Evolutionary conservation across 371 early-diverging fungal species (phyloP).

Genomic region (Actinomortierella ambigua): DNA sequence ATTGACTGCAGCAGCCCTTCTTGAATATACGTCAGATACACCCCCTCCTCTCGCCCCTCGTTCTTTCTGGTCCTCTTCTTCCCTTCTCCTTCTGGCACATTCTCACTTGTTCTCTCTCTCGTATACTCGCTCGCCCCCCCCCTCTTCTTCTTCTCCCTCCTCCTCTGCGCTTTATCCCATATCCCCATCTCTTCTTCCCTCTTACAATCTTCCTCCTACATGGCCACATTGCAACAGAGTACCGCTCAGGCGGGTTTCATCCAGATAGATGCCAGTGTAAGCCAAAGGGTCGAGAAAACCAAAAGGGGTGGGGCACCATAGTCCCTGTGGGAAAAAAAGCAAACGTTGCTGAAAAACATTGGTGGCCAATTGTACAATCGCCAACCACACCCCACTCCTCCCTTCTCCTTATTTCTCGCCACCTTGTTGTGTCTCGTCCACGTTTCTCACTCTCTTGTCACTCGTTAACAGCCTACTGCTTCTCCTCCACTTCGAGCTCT

Average conservation of each 20-base stretch:
- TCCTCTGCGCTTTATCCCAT: neutral
- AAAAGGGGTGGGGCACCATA: too few relatives aligned
- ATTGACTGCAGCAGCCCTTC: too few relatives aligned
- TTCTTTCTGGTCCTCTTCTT: neutral
- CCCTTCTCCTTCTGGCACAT: neutral
- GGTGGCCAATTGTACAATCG: neutral
- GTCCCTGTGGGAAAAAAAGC: neutral
- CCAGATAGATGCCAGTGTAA: too few relatives aligned
- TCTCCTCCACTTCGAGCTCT: slow-evolving; percentile 3
- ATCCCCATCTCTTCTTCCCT: neutral
- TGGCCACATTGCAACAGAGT: too few relatives aligned
- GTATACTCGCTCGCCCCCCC: neutral
- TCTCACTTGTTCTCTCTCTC: too few relatives aligned
- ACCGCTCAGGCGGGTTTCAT: too few relatives aligned
- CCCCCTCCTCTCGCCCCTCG: slow-evolving; percentile 1
- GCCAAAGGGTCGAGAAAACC: too few relatives aligned
- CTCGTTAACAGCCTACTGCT: neutral
- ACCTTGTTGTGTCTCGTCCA: too few relatives aligned
- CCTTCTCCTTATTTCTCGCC: neutral
- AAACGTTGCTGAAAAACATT: neutral
- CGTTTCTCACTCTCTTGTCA: neutral
- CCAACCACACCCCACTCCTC: neutral
- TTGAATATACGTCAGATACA: neutral
- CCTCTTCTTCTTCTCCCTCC: neutral
- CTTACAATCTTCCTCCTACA: neutral